Evolutionary conservation across 1,284 basidiomycete genomes (phyloP).

Genomic region (Singerocomus inundabilis): DNA sequence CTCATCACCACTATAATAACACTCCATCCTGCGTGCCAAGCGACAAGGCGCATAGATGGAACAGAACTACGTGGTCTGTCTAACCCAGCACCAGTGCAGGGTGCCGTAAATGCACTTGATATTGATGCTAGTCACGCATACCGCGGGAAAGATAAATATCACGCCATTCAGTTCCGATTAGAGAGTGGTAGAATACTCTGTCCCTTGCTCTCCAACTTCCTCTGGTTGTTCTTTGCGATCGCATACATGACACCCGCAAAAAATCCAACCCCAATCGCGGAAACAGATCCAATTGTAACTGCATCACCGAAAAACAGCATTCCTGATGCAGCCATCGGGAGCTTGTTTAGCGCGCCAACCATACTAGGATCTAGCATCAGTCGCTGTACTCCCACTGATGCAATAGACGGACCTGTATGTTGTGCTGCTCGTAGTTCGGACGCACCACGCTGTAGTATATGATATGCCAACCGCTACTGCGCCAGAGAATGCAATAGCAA

Average conservation of each 20-base stretch:
- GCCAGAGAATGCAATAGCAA: slow-evolving; percentile 92
- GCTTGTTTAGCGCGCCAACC: slow-evolving; percentile 98
- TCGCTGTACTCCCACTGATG: background rate
- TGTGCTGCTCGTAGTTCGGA: slow-evolving; percentile 93
- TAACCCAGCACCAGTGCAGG: background rate
- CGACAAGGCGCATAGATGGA: background rate
- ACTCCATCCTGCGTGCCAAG: slow-evolving; percentile 12
- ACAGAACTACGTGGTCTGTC: background rate
- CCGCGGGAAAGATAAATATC: background rate
- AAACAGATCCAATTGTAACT: slow-evolving; percentile 84
- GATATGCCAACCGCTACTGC: slow-evolving; percentile 97
- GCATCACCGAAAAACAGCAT: slow-evolving; percentile 95
- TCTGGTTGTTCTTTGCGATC: slow-evolving; percentile 87
- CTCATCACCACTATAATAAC: slow-evolving; percentile 1
- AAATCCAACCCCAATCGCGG: slow-evolving; percentile 88
- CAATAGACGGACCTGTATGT: slow-evolving; percentile 76
- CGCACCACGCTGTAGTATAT: slow-evolving; percentile 99
- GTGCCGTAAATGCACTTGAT: background rate
- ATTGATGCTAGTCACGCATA: background rate
- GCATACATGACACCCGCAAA: slow-evolving; percentile 90
- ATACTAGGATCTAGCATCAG: slow-evolving; percentile 59
- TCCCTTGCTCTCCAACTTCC: slow-evolving; percentile 56
- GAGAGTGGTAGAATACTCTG: slow-evolving; percentile 59
- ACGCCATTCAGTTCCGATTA: slow-evolving; percentile 44
- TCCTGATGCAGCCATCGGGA: slow-evolving; percentile 94